phyloP scores from a whole-genome alignment of 1,284 basidiomycete genomes.

The Malassezia obtusa region DNA sequence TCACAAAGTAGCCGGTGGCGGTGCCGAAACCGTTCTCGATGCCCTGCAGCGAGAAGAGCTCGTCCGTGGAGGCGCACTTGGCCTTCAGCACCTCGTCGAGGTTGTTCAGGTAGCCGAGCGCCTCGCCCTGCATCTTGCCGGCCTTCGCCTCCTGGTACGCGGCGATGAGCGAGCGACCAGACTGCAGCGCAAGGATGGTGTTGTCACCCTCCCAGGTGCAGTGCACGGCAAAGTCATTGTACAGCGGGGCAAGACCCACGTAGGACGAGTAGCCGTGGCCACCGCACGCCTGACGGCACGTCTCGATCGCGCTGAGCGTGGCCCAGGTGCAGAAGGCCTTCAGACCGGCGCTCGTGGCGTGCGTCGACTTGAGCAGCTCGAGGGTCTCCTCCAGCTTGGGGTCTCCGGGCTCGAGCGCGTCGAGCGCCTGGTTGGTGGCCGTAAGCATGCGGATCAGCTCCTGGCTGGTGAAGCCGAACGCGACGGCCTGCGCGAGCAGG shows the following conservation, averaged over 20 bases:
- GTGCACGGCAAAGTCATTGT: constrained; percentile 51
- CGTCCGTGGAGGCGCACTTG: constrained; percentile 49
- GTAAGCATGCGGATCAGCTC: constrained; percentile 49
- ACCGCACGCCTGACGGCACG: constrained; percentile 54
- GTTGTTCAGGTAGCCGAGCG: constrained; percentile 52
- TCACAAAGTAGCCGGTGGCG: constrained; percentile 54
- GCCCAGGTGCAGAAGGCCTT: constrained; percentile 59
- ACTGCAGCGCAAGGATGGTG: constrained; percentile 53
- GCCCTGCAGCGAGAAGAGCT: constrained; percentile 51
- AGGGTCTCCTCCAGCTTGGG: constrained; percentile 42
- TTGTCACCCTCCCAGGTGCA: constrained; percentile 56
- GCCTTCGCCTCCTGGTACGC: constrained; percentile 52
- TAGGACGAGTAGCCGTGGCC: constrained; percentile 57
- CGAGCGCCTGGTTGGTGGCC: constrained; percentile 52
- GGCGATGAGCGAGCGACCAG: constrained; percentile 53
- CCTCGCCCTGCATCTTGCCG: constrained; percentile 50
- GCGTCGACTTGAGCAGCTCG: constrained; percentile 56
- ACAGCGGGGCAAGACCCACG: constrained; percentile 55
- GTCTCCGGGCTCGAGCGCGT: constrained; percentile 52
- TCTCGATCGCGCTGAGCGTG: constrained; percentile 55
- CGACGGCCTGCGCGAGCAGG: constrained; percentile 54
- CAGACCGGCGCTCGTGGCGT: constrained; percentile 55
- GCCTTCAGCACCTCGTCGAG: constrained; percentile 48
- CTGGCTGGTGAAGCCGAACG: constrained; percentile 54
- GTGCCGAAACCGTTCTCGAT: constrained; percentile 53